Evolutionary conservation across 129 eudicot genomes (phyloP).

Genomic region (Pulicaria dysenterica): DNA sequence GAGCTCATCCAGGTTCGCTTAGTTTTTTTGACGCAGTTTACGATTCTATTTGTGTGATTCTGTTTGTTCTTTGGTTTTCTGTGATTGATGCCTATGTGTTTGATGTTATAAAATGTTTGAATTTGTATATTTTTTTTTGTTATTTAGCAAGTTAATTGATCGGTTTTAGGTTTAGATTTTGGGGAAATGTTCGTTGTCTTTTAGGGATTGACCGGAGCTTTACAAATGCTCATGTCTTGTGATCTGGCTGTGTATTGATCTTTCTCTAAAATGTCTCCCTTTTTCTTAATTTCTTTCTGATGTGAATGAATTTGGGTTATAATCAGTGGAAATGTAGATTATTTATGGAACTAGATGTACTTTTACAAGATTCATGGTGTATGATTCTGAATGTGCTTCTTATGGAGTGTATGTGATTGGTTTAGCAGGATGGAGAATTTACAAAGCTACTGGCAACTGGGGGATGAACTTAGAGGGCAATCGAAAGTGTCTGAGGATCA

Average conservation of each 20-base stretch:
- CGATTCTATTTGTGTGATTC: not conserved
- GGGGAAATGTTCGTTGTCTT: slow-evolving; percentile 22
- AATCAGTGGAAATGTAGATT: not conserved
- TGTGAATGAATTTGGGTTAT: not conserved
- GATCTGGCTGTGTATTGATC: not conserved
- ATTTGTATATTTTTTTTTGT: not conserved
- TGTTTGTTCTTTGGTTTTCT: not conserved
- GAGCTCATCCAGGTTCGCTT: slow-evolving; percentile 35
- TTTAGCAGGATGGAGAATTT: slow-evolving; percentile 67
- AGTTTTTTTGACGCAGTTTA: not conserved
- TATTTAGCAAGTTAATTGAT: not conserved
- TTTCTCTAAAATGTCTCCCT: not conserved
- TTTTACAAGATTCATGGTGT: not conserved
- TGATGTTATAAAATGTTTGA: not conserved
- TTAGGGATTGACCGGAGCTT: not conserved
- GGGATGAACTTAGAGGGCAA: slow-evolving; percentile 94
- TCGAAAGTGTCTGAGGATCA: slow-evolving; percentile 82
- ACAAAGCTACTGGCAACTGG: slow-evolving; percentile 90
- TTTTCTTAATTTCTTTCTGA: too few relatives aligned
- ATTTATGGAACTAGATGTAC: not conserved
- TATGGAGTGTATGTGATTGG: not conserved
- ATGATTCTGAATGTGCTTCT: not conserved
- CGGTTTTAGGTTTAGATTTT: slow-evolving; percentile 23
- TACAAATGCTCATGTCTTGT: not conserved
- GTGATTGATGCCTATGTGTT: not conserved